Base-by-base conservation (phyloP, 164 flowering plant genomes). In the Piper betle region DNA sequence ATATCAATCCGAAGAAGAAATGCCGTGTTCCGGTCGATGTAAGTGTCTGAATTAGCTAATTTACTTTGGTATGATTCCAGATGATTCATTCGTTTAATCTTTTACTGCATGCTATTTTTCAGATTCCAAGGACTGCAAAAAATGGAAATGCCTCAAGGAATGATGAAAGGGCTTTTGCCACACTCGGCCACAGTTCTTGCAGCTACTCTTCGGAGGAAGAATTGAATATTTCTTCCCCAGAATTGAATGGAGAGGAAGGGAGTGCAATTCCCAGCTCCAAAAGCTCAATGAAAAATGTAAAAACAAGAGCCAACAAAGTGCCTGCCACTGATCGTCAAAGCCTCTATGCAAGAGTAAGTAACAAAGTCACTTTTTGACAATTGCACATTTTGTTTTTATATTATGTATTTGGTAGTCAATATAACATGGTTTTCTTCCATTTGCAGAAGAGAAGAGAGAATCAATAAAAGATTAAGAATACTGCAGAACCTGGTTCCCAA, bases 321-420 rank as follows among this genome's bases (percentile, higher is more conserved):
- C 66, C 87, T 4, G 96, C 97, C 0, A 84, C 96, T 0, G 97
- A 93, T 70, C 86, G 96, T 17, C 98, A 93, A 61, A 93, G 98
- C 82, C 92, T 93, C 62, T 90, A 93, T 71, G 98, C 98, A 62
- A 84, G 94, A 84, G 98, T 93, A 82, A 68, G n/a, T 53, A 67
- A 8, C 53, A 55, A 2, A 55, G 37, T 33, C 37, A 46, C 15
- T 5, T 46, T 46, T 46, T 46, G 3, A 46, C 50, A 18, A 43
- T 20, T 18, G 38, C 50, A 40, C 33, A n/a, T 56, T 50, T 19
- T 19, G 6, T 41, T 8, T 20, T 38, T 40, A 39, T 55, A 37
- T 20, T 39, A 15, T 9, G 15, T 46, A 25, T 25, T 25, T 25
- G 33, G 33, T 25, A 25, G 33, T 25, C 33, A 25, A 25, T 9